Evolutionary conservation across 2,329 filamentous ascomycete species (phyloP), one percentile per base, ranked within the genome.

Genomic region (Sodiomyces alkalinus): DNA sequence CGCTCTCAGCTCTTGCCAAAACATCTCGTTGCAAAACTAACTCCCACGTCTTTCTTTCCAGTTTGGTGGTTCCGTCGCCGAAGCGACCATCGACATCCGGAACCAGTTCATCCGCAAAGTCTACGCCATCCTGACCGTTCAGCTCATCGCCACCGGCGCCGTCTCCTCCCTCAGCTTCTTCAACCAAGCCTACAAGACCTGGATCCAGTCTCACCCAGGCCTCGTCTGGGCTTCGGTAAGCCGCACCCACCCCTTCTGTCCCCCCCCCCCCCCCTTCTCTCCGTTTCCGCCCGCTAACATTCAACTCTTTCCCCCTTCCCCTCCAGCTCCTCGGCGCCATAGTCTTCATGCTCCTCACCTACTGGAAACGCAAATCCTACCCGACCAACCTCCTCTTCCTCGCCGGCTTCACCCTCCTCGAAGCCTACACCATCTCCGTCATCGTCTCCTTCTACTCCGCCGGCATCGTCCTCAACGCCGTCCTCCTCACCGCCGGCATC

Each of bases 31-130:
- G n/a, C 15, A 31, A 36, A 40, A 32, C 30, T 36, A 24, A 38
- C 28, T 23, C 15, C 6, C 10, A n/a, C n/a, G n/a, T n/a, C n/a
- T n/a, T n/a, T 6, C 13, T n/a, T n/a, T 20, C 18, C 47, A 83
- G 80, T 96, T 92, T 48, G 90, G 87, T 42, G 86, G 85, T 36
- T 83, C 78, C 12, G 86, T 96, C 34, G 78, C 86, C 40, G 90
- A 96, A 61, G 87, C 82, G 26, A 92, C 86, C 13, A 65, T 96
- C 48, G 85, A 92, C 46, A 93, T 98, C 49, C 80, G 87, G 42
- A 92, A 94, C 74, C 81, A 90, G 56, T 98, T 94, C 55, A 68
- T 93, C 44, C 78, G 86, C 56, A 96, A 96, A 64, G 90, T 98
- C 49, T 98, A 98, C 60, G 79, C 85, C 33, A 98, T 98, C 55